Base-by-base conservation (phyloP, 257 asterid genomes). In the Prunella vulgaris region DNA sequence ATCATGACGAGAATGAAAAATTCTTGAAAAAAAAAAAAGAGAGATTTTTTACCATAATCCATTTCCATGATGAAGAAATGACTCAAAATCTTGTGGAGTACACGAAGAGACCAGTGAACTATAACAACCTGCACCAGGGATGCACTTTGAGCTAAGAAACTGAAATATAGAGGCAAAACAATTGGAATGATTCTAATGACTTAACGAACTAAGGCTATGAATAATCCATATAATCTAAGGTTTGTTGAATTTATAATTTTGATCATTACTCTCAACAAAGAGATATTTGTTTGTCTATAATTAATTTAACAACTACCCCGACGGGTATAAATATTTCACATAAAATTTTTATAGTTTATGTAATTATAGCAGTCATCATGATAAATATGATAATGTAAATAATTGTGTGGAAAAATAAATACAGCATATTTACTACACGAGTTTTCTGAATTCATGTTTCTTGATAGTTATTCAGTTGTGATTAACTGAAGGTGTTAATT, bases 61-160 rank as follows among this genome's bases (percentile, higher is more conserved):
- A 64, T 80, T 74, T 69, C 87, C 83, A 82, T 69, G 78, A 58
- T 64, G 78, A 76, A 78, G 76, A 84, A 77, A 74, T 77, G 74
- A 62, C 78, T 78, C 76, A 88, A 76, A 73, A 86, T 72, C 73
- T 75, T 80, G 82, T 67, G 95, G 62, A 93, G 66, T 58, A 93
- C 77, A 72, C 80, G 89, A 74, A 90, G 85, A 75, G 97, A 84
- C 73, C 88, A 77, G 62, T 80, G 86, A 66, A 86, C 80, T 75
- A 90, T 76, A 69, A 63, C 83, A 74, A 76, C 90, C 99, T 93
- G 95, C 79, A 80, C 62, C 73, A 73, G 66, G 20, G 53, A 68
- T 61, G 20, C 69, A 62, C 42, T 35, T 53, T 62, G n/a, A 69
- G 28, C 57, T 83, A 72, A 76, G 63, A 51, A 60, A 35, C 24